Base-by-base conservation (phyloP, 2,329 filamentous ascomycete species). In the Xenoacremonium recifei region DNA sequence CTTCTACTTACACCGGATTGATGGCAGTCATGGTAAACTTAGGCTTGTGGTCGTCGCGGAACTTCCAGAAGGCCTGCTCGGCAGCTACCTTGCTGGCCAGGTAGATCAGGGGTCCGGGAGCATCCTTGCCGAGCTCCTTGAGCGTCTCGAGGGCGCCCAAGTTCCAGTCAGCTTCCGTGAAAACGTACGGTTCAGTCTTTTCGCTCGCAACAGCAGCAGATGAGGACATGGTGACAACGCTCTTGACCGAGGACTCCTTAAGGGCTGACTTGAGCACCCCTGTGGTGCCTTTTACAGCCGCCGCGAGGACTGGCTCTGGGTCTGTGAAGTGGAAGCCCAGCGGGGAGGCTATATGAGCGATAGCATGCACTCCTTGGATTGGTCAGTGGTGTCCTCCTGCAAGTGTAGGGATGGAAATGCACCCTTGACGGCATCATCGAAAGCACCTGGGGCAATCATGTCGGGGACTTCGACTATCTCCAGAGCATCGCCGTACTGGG, bases 401-500 rank as follows among this genome's bases (percentile, higher is more conserved):
- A 6, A 21, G 5, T 7, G 37, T 11, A 30, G n/a, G n/a, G n/a
- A n/a, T n/a, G n/a, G n/a, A n/a, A n/a, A n/a, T n/a, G 7, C 40
- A 55, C 58, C 65, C 27, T 59, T 53, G 15, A 69, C 59, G 2
- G 61, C 67, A 15, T 52, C 48, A 48, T 65, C 58, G 42, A 68
- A 71, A 7, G 66, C 66, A 2, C 58, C 55, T 2, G 54, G 36
- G 2, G 38, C 54, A 5, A 58, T 47, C 18, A 70, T 66, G 34
- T 71, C 64, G 2, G 60, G 54, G 1, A 70, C 66, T 20, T 57
- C 37, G 6, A 56, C 42, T n/a, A 47, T 56, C 21, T 52, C 40
- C 10, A 63, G 40, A 21, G 54, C 47, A 12, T 53, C 34, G 10
- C 45, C 30, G 6, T 60, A 47, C 10, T 48, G 25, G 6, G 57